Percentiles rank a stretch among this genome's conserved stretches.
Evolutionary conservation across 257 asterid genomes (phyloP).

Genomic region (Petunia axillaris): DNA sequence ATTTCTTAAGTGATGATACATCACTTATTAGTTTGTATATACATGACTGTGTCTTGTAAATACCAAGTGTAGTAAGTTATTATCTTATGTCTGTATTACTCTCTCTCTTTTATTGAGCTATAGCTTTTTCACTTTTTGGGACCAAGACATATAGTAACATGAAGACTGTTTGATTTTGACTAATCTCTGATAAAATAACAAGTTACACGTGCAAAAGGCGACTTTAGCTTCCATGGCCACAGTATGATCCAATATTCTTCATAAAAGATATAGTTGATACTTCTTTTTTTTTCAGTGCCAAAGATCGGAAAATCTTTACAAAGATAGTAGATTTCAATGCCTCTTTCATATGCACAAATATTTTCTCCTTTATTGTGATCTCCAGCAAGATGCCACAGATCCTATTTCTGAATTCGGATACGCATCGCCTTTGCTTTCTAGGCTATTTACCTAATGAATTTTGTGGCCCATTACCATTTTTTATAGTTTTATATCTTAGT

Average conservation of each 20-base stretch:
- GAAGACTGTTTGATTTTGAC: slow-evolving; percentile 6
- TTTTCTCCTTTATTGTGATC: not conserved
- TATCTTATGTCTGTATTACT: not conserved
- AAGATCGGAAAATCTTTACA: too few relatives aligned
- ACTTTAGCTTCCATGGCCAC: slow-evolving; percentile 5
- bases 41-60: too few relatives aligned
- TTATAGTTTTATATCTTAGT: too few relatives aligned
- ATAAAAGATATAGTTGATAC: not conserved
- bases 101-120: not conserved
- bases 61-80: too few relatives aligned
- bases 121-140: not conserved
- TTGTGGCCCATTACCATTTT: too few relatives aligned
- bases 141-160: slow-evolving; percentile 10
- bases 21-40: too few relatives aligned
- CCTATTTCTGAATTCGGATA: too few relatives aligned
- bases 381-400: too few relatives aligned
- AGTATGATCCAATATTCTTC: not conserved
- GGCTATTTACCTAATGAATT: too few relatives aligned
- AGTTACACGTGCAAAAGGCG: not conserved
- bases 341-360: not conserved
- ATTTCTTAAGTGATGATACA: too few relatives aligned
- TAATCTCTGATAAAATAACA: not conserved
- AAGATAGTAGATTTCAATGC: not conserved
- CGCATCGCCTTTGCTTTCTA: too few relatives aligned
- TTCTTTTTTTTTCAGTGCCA: too few relatives aligned